phyloP scores from a whole-genome alignment of 345 rosid species.

The Euclidium syriacum region DNA sequence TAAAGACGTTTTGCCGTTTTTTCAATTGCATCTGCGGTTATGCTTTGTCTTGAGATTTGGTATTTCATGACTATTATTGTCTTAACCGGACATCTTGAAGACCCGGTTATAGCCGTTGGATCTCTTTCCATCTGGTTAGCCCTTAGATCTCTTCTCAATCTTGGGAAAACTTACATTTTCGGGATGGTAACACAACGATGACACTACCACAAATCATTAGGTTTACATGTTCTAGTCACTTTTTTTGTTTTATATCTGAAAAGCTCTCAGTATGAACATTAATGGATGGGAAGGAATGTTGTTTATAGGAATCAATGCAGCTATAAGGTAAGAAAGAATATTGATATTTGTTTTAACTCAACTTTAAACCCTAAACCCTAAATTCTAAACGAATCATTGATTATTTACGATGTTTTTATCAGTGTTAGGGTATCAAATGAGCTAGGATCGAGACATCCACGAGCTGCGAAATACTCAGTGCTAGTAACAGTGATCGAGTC shows the following conservation, averaged over 20 bases:
- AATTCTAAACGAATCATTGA: no score
- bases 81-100: constrained; percentile 87
- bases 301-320: constrained; percentile 89
- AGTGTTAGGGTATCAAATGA: constrained; percentile 87
- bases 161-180: no score
- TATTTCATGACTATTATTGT: constrained; percentile 92
- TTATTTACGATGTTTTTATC: not conserved
- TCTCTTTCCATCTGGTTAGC: constrained; percentile 86
- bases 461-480: constrained; percentile 82
- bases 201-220: no score
- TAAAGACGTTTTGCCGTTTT: constrained; percentile 73
- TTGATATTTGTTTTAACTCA: not conserved
- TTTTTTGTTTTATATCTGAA: no score
- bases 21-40: constrained; percentile 93
- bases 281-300: constrained; percentile 99
- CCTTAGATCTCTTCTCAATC: not conserved
- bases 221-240: no score
- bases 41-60: constrained; percentile 99
- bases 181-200: no score
- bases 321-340: constrained; percentile 51
- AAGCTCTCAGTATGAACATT: constrained; percentile 90
- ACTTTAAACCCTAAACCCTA: no score
- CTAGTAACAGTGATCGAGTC: constrained; percentile 54
- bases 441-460: constrained; percentile 82
- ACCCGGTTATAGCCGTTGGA: constrained; percentile 82